Conservation (phyloP, 768 basidiomycete genomes). For the Xanthoconium purpureum region DNA sequence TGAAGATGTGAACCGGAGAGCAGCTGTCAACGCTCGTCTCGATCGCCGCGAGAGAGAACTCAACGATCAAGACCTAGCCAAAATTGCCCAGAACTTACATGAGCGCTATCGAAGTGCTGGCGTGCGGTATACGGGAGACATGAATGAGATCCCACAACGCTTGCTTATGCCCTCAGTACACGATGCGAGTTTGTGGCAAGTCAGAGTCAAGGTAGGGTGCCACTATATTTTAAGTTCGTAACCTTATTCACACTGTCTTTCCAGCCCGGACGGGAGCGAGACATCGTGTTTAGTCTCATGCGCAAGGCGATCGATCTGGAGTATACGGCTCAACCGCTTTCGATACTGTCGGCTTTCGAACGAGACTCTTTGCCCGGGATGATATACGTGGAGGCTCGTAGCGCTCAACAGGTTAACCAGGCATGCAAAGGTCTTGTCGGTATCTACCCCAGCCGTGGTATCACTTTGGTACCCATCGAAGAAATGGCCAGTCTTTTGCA, state of each 20-base stretch:
- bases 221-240: neutral
- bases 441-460: constrained; percentile 79
- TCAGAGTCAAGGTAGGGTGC: constrained; percentile 77
- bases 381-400: constrained; percentile 94
- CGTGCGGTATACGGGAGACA: constrained; percentile 82
- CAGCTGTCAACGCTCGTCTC: constrained; percentile 63
- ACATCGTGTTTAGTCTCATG: constrained; percentile 92
- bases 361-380: constrained; percentile 93
- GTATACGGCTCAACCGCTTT: constrained; percentile 70
- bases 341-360: constrained; percentile 92
- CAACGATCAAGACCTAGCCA: constrained; percentile 75
- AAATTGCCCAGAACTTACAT: constrained; percentile 78
- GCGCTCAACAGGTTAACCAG: constrained; percentile 77
- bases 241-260: constrained; percentile 1
- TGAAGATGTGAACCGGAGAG: constrained; percentile 47
- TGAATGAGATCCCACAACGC: constrained; percentile 90
- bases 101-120: constrained; percentile 72
- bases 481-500: constrained; percentile 97
- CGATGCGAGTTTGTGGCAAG: constrained; percentile 94
- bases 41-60: constrained; percentile 69
- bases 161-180: constrained; percentile 95
- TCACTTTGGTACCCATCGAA: constrained; percentile 87
- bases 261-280: constrained; percentile 88
- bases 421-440: constrained; percentile 92
- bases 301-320: constrained; percentile 87